phyloP scores from a whole-genome alignment of 192 early-diverging fungal genomes.

The Coemansia sp. region DNA sequence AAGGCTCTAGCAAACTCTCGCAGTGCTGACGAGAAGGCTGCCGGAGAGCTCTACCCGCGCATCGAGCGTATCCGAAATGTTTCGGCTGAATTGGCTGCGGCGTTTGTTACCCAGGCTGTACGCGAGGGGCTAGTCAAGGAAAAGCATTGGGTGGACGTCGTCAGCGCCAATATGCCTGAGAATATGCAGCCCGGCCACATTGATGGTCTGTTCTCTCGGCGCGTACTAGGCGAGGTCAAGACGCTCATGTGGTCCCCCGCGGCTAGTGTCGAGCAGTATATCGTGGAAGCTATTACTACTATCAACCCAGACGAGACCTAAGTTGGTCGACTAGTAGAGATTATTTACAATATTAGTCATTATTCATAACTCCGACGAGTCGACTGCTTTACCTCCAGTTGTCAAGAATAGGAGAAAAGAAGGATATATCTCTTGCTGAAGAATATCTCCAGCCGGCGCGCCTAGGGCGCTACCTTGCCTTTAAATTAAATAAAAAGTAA shows the following conservation, averaged over 20 bases:
- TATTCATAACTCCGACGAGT: no score
- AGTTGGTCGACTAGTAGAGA: neutral
- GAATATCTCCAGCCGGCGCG: no score
- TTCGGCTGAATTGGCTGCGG: constrained; percentile 75
- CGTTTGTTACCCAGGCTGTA: constrained; percentile 69
- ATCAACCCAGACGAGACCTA: constrained; percentile 45
- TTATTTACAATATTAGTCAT: no score
- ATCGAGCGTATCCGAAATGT: constrained; percentile 84
- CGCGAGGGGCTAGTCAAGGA: constrained; percentile 56
- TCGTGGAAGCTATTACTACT: constrained; percentile 42
- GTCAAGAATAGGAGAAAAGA: no score
- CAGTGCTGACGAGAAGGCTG: constrained; percentile 63
- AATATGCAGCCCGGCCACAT: neutral
- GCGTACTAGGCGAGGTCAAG: constrained; percentile 49
- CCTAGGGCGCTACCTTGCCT: no score
- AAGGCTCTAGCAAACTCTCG: constrained; percentile 78
- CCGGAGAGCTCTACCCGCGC: constrained; percentile 81
- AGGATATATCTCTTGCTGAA: no score
- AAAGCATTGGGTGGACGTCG: constrained; percentile 35
- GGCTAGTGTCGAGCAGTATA: constrained; percentile 54
- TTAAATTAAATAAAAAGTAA: no score
- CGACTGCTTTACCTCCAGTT: no score
- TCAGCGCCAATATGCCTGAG: constrained; percentile 23
- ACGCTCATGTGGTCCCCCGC: constrained; percentile 51
- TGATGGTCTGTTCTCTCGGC: constrained; percentile 32